These are phyloP conservation scores for Ascoidea rubescens DNA, from an alignment of 805 yeast species.

Conservation along the genomic window DNA sequence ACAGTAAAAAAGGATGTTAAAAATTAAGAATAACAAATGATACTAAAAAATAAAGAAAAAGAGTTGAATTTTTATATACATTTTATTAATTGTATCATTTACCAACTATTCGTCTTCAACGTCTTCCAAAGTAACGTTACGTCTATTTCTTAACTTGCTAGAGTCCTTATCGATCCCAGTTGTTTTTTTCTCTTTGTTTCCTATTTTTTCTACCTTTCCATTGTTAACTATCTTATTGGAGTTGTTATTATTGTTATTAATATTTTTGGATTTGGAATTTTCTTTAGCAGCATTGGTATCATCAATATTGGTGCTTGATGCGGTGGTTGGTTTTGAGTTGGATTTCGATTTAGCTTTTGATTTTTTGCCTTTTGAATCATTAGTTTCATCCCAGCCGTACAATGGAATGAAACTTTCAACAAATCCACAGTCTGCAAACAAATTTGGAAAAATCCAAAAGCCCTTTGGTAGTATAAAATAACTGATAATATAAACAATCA, in stretches of 20 bases:
- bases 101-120: conserved; percentile 12
- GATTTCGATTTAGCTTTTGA: conserved; percentile 11
- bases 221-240: conserved; percentile 8
- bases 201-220: conserved; percentile 14
- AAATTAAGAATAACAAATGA: no score
- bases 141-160: conserved; percentile 8
- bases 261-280: no score
- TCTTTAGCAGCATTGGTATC: not conserved
- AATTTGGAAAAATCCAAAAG: conserved; percentile 93
- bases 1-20: no score
- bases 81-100: no score
- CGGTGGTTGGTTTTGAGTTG: conserved; percentile 11
- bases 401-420: conserved; percentile 82
- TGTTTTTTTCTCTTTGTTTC: conserved; percentile 17
- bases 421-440: conserved; percentile 91
- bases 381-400: conserved; percentile 63
- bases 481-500: conserved; percentile 52
- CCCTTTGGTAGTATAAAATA: conserved; percentile 50
- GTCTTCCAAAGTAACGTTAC: conserved; percentile 19
- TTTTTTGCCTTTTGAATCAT: conserved; percentile 19
- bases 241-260: conserved; percentile 3
- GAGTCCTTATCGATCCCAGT: conserved; percentile 6
- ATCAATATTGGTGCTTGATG: conserved; percentile 1
- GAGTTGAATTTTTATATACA: no score
- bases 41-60: not conserved